Percentiles rank a stretch among this genome's conserved stretches.
phyloP scores from a whole-genome alignment of 805 yeast genomes.

The Lachancea fermentati region DNA sequence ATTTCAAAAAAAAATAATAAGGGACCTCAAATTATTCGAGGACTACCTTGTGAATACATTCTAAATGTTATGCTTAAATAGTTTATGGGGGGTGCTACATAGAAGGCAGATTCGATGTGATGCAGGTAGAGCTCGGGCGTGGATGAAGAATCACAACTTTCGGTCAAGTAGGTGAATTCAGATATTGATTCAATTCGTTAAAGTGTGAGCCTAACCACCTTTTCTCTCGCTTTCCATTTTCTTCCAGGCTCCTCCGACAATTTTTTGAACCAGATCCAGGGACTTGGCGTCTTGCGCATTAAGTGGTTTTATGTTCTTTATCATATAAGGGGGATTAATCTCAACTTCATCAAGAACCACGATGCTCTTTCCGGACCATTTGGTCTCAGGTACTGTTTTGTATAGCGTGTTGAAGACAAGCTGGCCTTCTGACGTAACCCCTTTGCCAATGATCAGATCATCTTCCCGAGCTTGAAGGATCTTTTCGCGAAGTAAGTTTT shows the following conservation, averaged over 20 bases:
- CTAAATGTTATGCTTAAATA: too few species aligned
- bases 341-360: constrained; percentile 43
- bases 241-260: constrained; percentile 47
- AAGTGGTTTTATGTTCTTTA: constrained; percentile 22
- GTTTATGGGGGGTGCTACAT: too few species aligned
- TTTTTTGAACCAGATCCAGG: constrained; percentile 38
- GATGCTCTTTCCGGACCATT: constrained; percentile 41
- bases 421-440: constrained; percentile 40
- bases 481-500: constrained; percentile 21
- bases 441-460: constrained; percentile 30
- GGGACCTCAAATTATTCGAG: too few species aligned
- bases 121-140: too few species aligned
- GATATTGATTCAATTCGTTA: too few species aligned
- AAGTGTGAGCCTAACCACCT: constrained; percentile 50
- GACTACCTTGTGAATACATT: too few species aligned
- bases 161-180: too few species aligned
- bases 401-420: constrained; percentile 38
- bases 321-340: constrained; percentile 40
- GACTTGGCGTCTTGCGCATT: constrained; percentile 29
- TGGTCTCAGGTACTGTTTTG: constrained; percentile 40
- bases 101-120: too few species aligned
- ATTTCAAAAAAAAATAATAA: too few species aligned
- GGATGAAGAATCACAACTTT: too few species aligned
- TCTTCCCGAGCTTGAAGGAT: constrained; percentile 22
- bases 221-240: constrained; percentile 40